Evolutionary conservation across 441 rosid genomes (phyloP), one percentile per base, ranked within the genome.

Genomic region (Theobroma grandiflorum): DNA sequence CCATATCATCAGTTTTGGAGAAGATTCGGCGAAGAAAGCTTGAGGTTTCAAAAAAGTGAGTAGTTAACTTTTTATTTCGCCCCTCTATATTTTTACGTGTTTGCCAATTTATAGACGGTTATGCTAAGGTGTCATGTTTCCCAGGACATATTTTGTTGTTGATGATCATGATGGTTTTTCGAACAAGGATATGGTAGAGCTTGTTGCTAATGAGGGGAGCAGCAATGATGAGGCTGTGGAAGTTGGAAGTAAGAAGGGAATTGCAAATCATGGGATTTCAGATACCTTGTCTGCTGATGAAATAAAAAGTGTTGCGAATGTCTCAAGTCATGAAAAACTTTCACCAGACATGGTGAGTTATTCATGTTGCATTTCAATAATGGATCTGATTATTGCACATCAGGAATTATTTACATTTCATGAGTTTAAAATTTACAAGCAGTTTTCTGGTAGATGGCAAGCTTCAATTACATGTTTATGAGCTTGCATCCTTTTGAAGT

Each of bases 1-100:
- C 97, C 2, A 91, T 97, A 81, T 94, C 99, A 65, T 90, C 95
- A 16, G 82, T 97, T 81, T 76, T 95, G 87, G 98, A 94, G 88
- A 97, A 94, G 88, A 95, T 97, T 75, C 83, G 99, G 15, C 79
- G 81, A 81, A 91, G 99, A 79, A 97, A 89, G 88, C 92, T 84
- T 61, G 99, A 92, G 85, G 84, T 95, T 81, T 86, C 91, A 8
- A 89, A 86, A 82, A 94, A 84, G 99, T 94, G 83, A 87, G 96
- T 79, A 64, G 18, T 42, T 47, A 31, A 50, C 38, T 52, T 78
- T 42, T 59, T 45, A 68, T 67, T 63, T 31, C 12, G 53, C 66
- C 20, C 72, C 15, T 31, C 7, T 42, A 67, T 59, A 58, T 4
- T 14, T 55, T 11, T 42, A 58, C 55, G 42, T 43, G 42, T 43